Evolutionary conservation across 805 yeast species (phyloP), one percentile per base, ranked within the genome.

Genomic region (Metschnikowia sp.): DNA sequence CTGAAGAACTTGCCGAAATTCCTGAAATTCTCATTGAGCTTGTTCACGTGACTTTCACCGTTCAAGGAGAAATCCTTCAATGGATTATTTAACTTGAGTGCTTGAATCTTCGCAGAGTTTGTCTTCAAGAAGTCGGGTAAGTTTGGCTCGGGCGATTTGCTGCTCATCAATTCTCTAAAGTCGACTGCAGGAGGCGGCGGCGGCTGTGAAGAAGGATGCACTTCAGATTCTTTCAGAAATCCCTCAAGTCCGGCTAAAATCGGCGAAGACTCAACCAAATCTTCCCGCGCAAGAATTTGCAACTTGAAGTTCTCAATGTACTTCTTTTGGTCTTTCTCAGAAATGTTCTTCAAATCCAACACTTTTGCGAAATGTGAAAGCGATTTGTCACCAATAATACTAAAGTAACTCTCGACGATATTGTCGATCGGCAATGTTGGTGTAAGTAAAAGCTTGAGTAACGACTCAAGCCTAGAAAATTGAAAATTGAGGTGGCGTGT

Each of bases 381-480:
- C 26, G 82, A 79, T 40, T 74, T 74, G 64, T 88, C 96, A 8
- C 83, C 83, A 43, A 88, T 74, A 11, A 86, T 68, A 46, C 75
- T 72, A 59, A 87, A 79, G 62, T 88, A 88, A 58, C 75, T 80
- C 40, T 80, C 77, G 2, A 86, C 81, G 19, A 88, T 74, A 45
- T 78, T 75, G n/a, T 72, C 78, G 18, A 68, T 53, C 1, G 95
- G 95, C n/a, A 79, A 75, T 7, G 74, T 65, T 10, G 83, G 81
- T 0, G 86, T 79, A 62, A 84, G 69, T 31, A 89, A 63, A 3
- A 88, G 78, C 59, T 86, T 86, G 48, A 89, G 69, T n/a, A 89
- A 64, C 2, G 78, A 71, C 56, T 87, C 92, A 2, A 86, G 70
- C 59, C 56, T 68, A 4, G 50, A 51, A 44, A 70, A 67, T 48